phyloP scores from a whole-genome alignment of 2,329 filamentous ascomycete species.

The Xylaria multiplex region DNA sequence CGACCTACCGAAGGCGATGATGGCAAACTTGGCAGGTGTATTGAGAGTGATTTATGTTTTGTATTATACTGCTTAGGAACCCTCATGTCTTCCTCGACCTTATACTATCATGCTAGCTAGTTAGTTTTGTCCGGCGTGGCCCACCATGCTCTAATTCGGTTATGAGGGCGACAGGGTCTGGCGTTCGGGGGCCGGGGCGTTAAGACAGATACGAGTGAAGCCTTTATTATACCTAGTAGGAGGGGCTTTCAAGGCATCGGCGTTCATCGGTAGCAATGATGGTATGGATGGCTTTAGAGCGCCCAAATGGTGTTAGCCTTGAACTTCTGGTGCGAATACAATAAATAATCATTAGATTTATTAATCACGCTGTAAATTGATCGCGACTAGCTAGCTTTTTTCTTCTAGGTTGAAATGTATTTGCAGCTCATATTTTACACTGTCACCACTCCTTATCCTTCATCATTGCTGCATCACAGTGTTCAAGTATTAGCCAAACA shows the following conservation, averaged over 20 bases:
- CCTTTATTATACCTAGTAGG: conserved; percentile 32
- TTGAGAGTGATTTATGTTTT: conserved; percentile 24
- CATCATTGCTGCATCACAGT: too few species aligned
- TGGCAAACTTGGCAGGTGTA: conserved; percentile 8
- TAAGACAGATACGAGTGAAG: conserved; percentile 21
- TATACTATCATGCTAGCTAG: conserved; percentile 40
- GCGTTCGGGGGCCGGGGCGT: conserved; percentile 32
- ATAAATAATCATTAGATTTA: conserved; percentile 12
- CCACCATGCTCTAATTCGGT: conserved; percentile 24
- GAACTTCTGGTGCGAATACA: conserved; percentile 17
- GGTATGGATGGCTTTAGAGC: conserved; percentile 22
- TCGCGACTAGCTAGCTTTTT: too few species aligned
- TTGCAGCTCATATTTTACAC: too few species aligned
- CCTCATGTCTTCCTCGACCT: conserved; percentile 27
- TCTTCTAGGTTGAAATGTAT: too few species aligned
- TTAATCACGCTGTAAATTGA: not conserved
- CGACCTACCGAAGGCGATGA: conserved; percentile 43
- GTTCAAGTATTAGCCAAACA: too few species aligned
- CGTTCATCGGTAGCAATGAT: conserved; percentile 26
- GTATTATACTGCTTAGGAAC: conserved; percentile 37
- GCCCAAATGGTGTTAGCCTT: conserved; percentile 19
- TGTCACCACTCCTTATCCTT: too few species aligned
- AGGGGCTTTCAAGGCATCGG: conserved; percentile 21
- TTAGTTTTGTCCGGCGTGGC: conserved; percentile 30
- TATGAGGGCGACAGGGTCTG: conserved; percentile 13